Evolutionary conservation across 2,329 filamentous ascomycete genomes (phyloP), one percentile per base, ranked within the genome.

Genomic region (Fusarium sp.): DNA sequence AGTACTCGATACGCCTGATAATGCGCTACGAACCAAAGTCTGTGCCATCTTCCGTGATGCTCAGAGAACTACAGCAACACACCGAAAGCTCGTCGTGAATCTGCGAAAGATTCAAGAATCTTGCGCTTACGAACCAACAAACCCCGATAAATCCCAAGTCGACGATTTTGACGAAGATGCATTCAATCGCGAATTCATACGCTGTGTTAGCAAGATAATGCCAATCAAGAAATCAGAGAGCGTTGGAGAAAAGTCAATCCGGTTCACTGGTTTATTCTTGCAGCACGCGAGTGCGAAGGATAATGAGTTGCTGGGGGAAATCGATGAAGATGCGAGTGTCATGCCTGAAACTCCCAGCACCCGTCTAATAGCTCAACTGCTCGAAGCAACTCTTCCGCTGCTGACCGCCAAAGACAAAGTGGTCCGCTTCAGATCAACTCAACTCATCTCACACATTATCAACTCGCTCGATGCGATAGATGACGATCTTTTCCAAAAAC

Each of bases 391-490:
- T 20, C 83, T 97, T 4, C 91, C 92, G 7, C 82, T 97, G n/a
- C 84, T 97, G 63, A 86, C 86, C 11, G 89, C 92, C 42, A 98
- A 97, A 80, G 96, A 99, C 80, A 98, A 97, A 80, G 91, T 91
- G 62, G 91, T 98, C 46, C 89, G 96, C 61, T 99, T 93, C 80
- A 87, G 96, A 61, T 89, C 94, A 6, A 97, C 95, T 0, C 96
- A 99, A 77, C 88, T 97, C 53, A 89, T 97, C 54, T 92, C 94
- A 3, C 92, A 97, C 77, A 90, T 97, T 67, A 91, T 99, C 80
- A 97, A 97, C 80, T 96, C 92, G 13, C 85, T 99, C 28, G 93
- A 97, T 66, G 91, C 93, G 3, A 93, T 98, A 72, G 96, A 98
- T 74, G 94, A 97, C 77, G 93, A 96, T 49, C 81, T 97, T 12